phyloP scores from a whole-genome alignment of 2,329 filamentous ascomycete genomes.

The Lachnellula occidentalis region DNA sequence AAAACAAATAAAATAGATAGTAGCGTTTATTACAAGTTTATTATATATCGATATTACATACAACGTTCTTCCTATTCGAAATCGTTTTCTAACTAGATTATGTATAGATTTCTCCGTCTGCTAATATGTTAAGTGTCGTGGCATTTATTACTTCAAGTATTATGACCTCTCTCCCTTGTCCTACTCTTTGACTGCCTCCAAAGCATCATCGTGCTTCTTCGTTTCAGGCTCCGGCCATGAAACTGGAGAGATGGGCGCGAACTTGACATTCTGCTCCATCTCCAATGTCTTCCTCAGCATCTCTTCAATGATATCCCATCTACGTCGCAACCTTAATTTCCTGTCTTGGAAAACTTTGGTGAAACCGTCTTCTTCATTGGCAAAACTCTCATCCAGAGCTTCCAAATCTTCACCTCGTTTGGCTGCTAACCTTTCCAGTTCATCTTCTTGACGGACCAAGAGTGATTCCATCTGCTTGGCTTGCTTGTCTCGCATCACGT shows the following conservation, averaged over 20 bases:
- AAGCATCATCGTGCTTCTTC: slow-evolving; percentile 8
- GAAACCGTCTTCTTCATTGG: slow-evolving; percentile 46
- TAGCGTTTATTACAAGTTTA: no score
- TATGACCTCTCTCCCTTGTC: not conserved
- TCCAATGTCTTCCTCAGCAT: slow-evolving; percentile 50
- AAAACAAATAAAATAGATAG: no score
- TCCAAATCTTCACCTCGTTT: slow-evolving; percentile 45
- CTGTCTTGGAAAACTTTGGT: slow-evolving; percentile 40
- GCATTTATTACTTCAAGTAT: not conserved
- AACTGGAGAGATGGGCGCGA: slow-evolving; percentile 36
- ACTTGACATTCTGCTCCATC: slow-evolving; percentile 38
- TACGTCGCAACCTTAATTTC: slow-evolving; percentile 38
- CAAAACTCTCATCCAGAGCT: slow-evolving; percentile 41
- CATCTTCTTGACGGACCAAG: slow-evolving; percentile 47
- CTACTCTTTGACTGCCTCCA: slow-evolving; percentile 20
- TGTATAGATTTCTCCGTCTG: not conserved
- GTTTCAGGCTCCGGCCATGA: slow-evolving; percentile 35
- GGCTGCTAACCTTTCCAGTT: slow-evolving; percentile 42
- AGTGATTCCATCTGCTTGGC: slow-evolving; percentile 57
- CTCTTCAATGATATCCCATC: slow-evolving; percentile 50
- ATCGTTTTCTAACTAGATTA: no score
- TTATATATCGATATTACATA: no score
- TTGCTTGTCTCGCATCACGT: slow-evolving; percentile 60
- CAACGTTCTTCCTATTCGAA: no score
- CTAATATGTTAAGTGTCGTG: not conserved